Conservation (phyloP, 768 basidiomycete genomes). For the Ramaria sp. region DNA sequence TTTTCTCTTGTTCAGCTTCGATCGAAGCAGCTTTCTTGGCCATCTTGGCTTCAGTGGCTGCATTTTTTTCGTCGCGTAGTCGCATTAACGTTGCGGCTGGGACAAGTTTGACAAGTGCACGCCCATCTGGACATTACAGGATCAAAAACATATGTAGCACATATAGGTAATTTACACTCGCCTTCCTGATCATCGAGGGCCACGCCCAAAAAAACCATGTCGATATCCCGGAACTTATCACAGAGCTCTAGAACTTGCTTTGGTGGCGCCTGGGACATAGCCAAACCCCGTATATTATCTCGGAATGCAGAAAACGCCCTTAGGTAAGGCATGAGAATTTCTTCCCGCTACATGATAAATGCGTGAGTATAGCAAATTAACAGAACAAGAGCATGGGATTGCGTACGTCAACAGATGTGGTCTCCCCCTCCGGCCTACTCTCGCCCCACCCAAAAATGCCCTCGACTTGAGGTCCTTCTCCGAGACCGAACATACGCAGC, state of each 20-base stretch:
- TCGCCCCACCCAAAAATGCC: conserved; percentile 74
- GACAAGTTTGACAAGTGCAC: conserved; percentile 88
- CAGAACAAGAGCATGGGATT: background rate
- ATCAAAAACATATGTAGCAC: background rate
- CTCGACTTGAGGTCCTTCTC: conserved; percentile 52
- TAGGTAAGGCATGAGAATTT: conserved; percentile 82
- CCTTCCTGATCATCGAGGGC: conserved; percentile 96
- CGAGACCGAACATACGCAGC: conserved; percentile 66
- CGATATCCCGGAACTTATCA: conserved; percentile 82
- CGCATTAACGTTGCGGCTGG: conserved; percentile 70
- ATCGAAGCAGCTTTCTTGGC: conserved; percentile 63
- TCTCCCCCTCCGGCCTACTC: conserved; percentile 30
- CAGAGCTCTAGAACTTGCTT: conserved; percentile 79
- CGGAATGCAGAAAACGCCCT: conserved; percentile 80
- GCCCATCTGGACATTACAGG: conserved; percentile 53
- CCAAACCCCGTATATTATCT: conserved; percentile 75
- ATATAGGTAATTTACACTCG: conserved; percentile 19
- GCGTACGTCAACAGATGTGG: conserved; percentile 23
- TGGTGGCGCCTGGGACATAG: conserved; percentile 60
- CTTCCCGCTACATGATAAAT: conserved; percentile 52
- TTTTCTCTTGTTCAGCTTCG: conserved; percentile 56
- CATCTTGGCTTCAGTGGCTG: conserved; percentile 48
- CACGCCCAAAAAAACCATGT: conserved; percentile 88
- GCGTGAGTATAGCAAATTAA: background rate
- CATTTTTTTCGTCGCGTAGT: conserved; percentile 82